Evolutionary conservation across 306 rosid genomes (phyloP).

Genomic region (Gleditsia sinensis): DNA sequence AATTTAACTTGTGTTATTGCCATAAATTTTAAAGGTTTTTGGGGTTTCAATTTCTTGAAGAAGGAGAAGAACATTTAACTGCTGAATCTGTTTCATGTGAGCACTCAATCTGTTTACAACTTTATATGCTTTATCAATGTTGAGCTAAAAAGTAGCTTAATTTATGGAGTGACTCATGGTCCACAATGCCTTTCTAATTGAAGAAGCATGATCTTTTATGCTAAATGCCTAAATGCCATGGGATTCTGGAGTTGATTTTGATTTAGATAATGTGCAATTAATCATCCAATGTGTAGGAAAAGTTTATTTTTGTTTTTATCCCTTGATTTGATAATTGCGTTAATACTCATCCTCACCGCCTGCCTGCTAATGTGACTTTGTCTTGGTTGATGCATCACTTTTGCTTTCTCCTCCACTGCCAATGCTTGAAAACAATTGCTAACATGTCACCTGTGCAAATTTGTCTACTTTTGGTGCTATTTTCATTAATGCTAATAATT

Average conservation of each 20-base stretch:
- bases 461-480: not conserved
- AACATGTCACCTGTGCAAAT: not conserved
- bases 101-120: constrained; percentile 36
- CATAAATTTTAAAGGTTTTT: constrained; percentile 62
- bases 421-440: not conserved
- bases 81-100: constrained; percentile 61
- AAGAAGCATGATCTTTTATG: not conserved
- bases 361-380: constrained; percentile 8
- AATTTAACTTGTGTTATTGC: constrained; percentile 25
- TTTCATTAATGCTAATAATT: not conserved
- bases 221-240: not conserved
- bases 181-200: constrained; percentile 11
- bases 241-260: constrained; percentile 24
- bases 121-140: constrained; percentile 9
- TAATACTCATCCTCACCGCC: not conserved
- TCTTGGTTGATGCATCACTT: not conserved
- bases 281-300: constrained; percentile 6
- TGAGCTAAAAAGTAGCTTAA: constrained; percentile 1
- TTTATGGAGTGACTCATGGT: constrained; percentile 6
- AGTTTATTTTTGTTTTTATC: not conserved
- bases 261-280: not conserved
- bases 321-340: not conserved
- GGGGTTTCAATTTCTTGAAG: constrained; percentile 77
- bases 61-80: constrained; percentile 45
- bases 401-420: constrained; percentile 7